Evolutionary conservation across 495 filamentous ascomycete genomes (phyloP), one percentile per base, ranked within the genome.

Genomic region (Pseudevernia furfuracea): DNA sequence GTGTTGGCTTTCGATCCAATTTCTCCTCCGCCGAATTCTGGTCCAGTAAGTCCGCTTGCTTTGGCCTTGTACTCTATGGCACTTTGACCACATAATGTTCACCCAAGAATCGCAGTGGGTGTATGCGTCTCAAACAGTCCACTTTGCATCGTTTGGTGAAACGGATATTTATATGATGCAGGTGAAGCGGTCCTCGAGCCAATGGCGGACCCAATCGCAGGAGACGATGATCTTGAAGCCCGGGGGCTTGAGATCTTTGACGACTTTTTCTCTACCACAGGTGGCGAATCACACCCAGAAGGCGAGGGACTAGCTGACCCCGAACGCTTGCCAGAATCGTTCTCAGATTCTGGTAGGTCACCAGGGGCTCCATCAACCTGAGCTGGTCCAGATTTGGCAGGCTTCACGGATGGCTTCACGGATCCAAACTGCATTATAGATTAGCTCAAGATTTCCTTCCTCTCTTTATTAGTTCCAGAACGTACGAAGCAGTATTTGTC

Each of bases 401-500:
- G 61, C 43, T 73, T 73, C 39, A 75, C 65, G 4, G 74, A 70
- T 30, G 73, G 56, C 63, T 79, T 80, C 46, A 75, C 68, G 38
- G 82, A 78, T 21, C 80, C 81, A 77, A 77, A 84, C 82, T 84
- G 63, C 53, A 66, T 58, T 53, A 37, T 53, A 62, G 68, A 56
- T 76, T 68, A 74, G 72, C 66, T 46, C 72, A 68, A 39, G n/a
- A 52, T 36, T 59, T 28, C 59, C 30, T 55, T 28, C 39, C 25
- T 48, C 38, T 64, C 65, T 39, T 46, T 68, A 38, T 59, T 66
- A 59, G 65, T 69, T 68, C 70, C 60, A 66, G 74, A 79, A 95
- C 92, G 84, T 90, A 96, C 92, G 83, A 96, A 96, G 81, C 94
- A 98, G 78, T 96, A 98, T 77, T 95, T 96, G 80, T 96, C 89